Base-by-base conservation (phyloP, 306 rosid species). In the Clitoria ternatea region DNA sequence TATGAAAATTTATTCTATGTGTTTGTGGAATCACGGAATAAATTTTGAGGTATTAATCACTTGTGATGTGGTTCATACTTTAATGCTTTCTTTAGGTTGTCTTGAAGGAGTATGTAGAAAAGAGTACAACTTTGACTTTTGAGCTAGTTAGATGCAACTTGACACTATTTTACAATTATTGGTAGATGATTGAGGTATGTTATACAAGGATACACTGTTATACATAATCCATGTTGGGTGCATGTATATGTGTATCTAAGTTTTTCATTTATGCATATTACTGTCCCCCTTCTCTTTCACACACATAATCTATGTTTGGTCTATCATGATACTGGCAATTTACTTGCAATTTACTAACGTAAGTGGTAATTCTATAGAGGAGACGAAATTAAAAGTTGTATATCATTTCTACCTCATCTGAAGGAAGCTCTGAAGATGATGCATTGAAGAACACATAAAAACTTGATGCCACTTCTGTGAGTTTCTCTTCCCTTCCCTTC, bases 181-280 rank as follows among this genome's bases (percentile, higher is more conserved):
- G 99, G 99, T 95, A 81, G 84, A 86, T 81, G 90, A 82, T 88
- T 76, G 97, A 94, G 99, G 97, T 94, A 90, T 55, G 70, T 71
- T 78, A 77, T 77, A 57, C 45, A 15, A 56, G 47, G n/a, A n/a
- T n/a, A 19, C 59, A 26, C 62, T 35, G 18, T 27, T 78, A 36
- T 26, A 30, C 24, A 13, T 69, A 65, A 45, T 55, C 44, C 36
- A 37, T 12, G 9, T 36, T 47, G 54, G 39, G n/a, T n/a, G n/a
- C n/a, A n/a, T n/a, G n/a, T n/a, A n/a, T n/a, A n/a, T n/a, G n/a
- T n/a, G n/a, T n/a, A n/a, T n/a, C n/a, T n/a, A n/a, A n/a, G n/a
- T n/a, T n/a, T n/a, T n/a, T n/a, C n/a, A n/a, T n/a, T n/a, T n/a
- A n/a, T n/a, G n/a, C n/a, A n/a, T n/a, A n/a, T n/a, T n/a, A n/a